Percentiles rank a stretch among this genome's conserved stretches.
Conservation (phyloP, 1,139 yeast species). For the Lodderomyces elongisporus region DNA sequence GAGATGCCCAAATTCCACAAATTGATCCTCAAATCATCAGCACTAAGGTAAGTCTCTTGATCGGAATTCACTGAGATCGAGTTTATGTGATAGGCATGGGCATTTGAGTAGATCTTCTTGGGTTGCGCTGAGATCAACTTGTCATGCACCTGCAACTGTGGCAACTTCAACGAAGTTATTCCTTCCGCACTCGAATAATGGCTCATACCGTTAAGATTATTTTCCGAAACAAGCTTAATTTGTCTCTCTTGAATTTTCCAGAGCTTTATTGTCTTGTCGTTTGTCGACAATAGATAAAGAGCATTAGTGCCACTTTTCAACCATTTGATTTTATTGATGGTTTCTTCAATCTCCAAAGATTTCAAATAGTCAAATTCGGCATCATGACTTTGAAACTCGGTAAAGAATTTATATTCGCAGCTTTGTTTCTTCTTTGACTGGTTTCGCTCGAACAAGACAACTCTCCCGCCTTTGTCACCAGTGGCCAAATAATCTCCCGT, state of each 20-base stretch:
- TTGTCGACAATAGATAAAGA: slow-evolving; percentile 83
- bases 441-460: slow-evolving; percentile 90
- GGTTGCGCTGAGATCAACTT: slow-evolving; percentile 95
- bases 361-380: slow-evolving; percentile 97
- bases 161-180: slow-evolving; percentile 56
- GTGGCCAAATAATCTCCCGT: slow-evolving; percentile 95
- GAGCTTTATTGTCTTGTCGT: slow-evolving; percentile 94
- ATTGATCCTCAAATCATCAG: slow-evolving; percentile 93
- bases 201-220: slow-evolving; percentile 56
- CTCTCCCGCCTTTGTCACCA: slow-evolving; percentile 98
- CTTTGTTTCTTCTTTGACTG: slow-evolving; percentile 58
- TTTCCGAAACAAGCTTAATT: slow-evolving; percentile 87
- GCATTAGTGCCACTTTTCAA: slow-evolving; percentile 82
- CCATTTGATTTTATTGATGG: slow-evolving; percentile 97
- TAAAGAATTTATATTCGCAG: slow-evolving; percentile 92
- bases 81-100: slow-evolving; percentile 97
- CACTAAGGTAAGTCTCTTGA: slow-evolving; percentile 89
- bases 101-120: slow-evolving; percentile 85
- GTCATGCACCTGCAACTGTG: slow-evolving; percentile 86
- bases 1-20: slow-evolving; percentile 94
- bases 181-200: slow-evolving; percentile 17
- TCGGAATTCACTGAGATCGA: slow-evolving; percentile 93
- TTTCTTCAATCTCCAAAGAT: slow-evolving; percentile 94
- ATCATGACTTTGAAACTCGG: slow-evolving; percentile 97
- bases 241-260: slow-evolving; percentile 96